These are phyloP conservation scores for Gastrolobium villosum DNA, from an alignment of 306 rosid genomes.

Conservation along the genomic window DNA sequence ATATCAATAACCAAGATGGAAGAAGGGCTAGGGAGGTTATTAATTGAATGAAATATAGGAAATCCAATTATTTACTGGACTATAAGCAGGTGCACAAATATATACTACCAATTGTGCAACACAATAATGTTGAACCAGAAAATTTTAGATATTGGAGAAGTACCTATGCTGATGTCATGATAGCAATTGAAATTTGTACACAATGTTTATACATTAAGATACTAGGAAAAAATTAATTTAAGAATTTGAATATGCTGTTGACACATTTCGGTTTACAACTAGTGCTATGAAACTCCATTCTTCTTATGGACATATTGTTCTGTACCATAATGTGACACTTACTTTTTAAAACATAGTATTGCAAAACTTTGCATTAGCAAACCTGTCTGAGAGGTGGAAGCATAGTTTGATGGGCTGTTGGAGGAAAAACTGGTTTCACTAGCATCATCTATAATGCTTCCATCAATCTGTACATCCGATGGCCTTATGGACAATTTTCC, in stretches of 20 bases:
- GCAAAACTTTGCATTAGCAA: slow-evolving; percentile 44
- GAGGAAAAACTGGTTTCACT: slow-evolving; percentile 74
- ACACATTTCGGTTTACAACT: background rate
- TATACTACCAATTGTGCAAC: slow-evolving; percentile 20
- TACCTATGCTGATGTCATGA: background rate
- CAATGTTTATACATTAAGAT: background rate
- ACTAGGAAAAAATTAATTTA: slow-evolving; percentile 9
- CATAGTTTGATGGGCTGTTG: slow-evolving; percentile 60
- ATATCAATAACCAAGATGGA: background rate
- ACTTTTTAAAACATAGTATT: slow-evolving; percentile 15
- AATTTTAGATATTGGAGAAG: slow-evolving; percentile 6
- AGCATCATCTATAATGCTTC: slow-evolving; percentile 58
- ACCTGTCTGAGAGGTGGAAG: slow-evolving; percentile 79
- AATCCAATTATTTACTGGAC: background rate
- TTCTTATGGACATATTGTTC: background rate
- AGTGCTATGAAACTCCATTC: slow-evolving; percentile 9
- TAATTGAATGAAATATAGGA: slow-evolving; percentile 18
- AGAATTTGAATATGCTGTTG: slow-evolving; percentile 1
- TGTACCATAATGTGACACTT: slow-evolving; percentile 14
- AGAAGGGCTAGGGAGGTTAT: background rate
- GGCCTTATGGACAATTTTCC: slow-evolving; percentile 79
- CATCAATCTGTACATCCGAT: slow-evolving; percentile 60
- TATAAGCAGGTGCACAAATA: slow-evolving; percentile 11
- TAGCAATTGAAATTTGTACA: slow-evolving; percentile 30
- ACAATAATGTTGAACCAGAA: slow-evolving; percentile 15